phyloP scores from a whole-genome alignment of 73 alveolate genomes.

The Symbiodinium pilosum region DNA sequence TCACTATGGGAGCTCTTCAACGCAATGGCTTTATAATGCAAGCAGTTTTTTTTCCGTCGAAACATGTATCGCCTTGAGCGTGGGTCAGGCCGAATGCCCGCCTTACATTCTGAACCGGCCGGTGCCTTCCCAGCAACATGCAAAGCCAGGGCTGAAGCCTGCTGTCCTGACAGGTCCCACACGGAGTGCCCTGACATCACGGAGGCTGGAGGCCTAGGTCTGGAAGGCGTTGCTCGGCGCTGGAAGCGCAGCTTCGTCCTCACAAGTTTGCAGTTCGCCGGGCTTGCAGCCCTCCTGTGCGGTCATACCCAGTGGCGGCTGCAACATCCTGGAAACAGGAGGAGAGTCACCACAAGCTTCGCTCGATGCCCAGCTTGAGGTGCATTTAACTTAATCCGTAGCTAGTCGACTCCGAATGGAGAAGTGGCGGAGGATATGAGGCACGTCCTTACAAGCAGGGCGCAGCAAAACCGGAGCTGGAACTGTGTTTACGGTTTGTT shows the following conservation, averaged over 20 bases:
- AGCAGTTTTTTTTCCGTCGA: background rate
- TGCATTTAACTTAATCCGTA: background rate
- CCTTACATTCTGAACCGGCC: background rate
- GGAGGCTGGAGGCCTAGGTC: background rate
- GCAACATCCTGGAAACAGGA: too few relatives aligned
- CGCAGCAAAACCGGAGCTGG: background rate
- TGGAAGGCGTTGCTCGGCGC: background rate
- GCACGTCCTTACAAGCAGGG: background rate
- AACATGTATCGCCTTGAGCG: too few relatives aligned
- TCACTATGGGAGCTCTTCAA: too few relatives aligned
- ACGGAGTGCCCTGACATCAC: background rate
- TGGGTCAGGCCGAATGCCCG: conserved; percentile 8
- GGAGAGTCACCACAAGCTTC: background rate
- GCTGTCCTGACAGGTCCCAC: background rate
- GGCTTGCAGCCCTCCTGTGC: too few relatives aligned
- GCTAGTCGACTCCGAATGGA: background rate
- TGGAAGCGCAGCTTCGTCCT: background rate
- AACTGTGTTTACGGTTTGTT: too few relatives aligned
- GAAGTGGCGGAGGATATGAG: background rate
- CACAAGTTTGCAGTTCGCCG: background rate
- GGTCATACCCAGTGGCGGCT: too few relatives aligned
- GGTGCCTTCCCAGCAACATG: background rate
- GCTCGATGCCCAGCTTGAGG: background rate
- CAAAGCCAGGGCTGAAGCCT: background rate
- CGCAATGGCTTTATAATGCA: background rate